Evolutionary conservation across 148 eudicot genomes (phyloP), one percentile per base, ranked within the genome.

Genomic region (Pouteria glomerata): DNA sequence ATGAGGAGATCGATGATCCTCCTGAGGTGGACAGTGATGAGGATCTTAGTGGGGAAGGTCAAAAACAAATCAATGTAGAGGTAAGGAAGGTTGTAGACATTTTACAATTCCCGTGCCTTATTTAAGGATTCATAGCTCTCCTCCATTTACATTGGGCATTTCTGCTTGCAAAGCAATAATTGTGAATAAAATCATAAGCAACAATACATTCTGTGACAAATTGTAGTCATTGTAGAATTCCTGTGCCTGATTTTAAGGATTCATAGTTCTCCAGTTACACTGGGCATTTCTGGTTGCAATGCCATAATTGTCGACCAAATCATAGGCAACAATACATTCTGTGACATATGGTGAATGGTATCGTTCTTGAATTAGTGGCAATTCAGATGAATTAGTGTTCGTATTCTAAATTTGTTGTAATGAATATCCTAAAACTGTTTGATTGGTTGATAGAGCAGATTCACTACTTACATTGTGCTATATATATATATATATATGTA

Each of bases 1-100:
- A 93, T 79, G 98, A 90, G 79, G 98, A 93, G 76, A 81, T 83
- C 68, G 98, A 90, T 83, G 98, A 89, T 58, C 81, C 88, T n/a
- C 82, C 83, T 37, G 90, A 85, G 72, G 51, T 78, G 50, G 95
- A 89, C 69, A 94, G 95, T 41, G 94, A 93, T 71, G 97, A 94
- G 78, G 98, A 91, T 72, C 70, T 85, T 52, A 87, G 86, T 67
- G 97, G 87, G 58, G 85, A 73, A 64, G 76, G 70, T 64, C 77
- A 48, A 37, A 81, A 85, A 71, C 82, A 82, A 57, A 77, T 80
- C 30, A 86, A 78, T 24, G 98, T 89, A 69, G 98, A 94, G 97
- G 98, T 94, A 90, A 42, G 29, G 33, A 44, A 60, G 42, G 26
- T 21, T 47, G 23, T 71, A 30, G 14, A 30, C 42, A 19, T 67